Evolutionary conservation across 805 yeast species (phyloP), one percentile per base, ranked within the genome.

Genomic region (Candida insectorum): DNA sequence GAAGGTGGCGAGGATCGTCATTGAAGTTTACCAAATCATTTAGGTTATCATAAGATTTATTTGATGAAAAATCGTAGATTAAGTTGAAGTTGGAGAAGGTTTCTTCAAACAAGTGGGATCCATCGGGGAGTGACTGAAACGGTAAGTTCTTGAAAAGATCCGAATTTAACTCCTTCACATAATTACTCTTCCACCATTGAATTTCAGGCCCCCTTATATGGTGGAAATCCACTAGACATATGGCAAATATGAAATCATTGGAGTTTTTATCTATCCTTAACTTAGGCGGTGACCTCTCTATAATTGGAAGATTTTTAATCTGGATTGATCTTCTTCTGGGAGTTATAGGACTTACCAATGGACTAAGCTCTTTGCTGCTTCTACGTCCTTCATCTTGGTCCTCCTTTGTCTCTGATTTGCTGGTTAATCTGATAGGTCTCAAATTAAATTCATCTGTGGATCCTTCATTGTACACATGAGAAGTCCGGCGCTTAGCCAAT

Each of bases 91-190:
- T 86, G 16, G 95, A 81, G 51, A 89, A 87, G 1, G 95, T 88
- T 56, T 93, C 97, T 53, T 88, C 95, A 52, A 81, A 91, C 15
- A 89, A 71, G 56, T 93, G 98, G 2, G 94, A 81, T 4, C 97
- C 97, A 59, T 93, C 98, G 0, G 98, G 97, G 15, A 93, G 63
- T 2, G 96, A 95, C 54, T 89, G 97, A 52, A 93, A 93, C 3
- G 98, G 94, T 26, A 93, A 60, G 49, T 81, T 79, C 8, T 93
- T 88, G 89, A 96, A 93, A 13, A 83, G 60, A 22, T 53, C 46
- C 24, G 58, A 48, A 10, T 44, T 44, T 33, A 60, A 56, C 26
- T 61, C 60, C 2, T 51, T 46, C 20, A 59, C 58, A 38, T 63
- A 62, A 49, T 74, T 77, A 14, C 81, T 70, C 31, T 52, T 52